A percentile compares a stretch with the other conserved stretches of the same genome.
Conservation (phyloP, 352 stramenopile species). For the Globisporangium barbulae region DNA sequence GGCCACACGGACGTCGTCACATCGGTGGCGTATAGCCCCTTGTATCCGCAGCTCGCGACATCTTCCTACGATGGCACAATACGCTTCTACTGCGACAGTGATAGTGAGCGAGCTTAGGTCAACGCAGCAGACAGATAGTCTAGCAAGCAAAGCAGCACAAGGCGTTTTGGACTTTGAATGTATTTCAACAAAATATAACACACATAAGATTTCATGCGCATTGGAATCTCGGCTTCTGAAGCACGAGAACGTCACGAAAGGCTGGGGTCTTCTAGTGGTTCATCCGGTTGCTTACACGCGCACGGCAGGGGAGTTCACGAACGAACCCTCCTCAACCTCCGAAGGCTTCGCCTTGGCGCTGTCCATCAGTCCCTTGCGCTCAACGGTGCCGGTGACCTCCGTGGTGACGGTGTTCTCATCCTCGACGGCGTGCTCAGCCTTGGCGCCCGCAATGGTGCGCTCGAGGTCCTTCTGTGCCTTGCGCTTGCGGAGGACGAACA, state of each 20-base stretch:
- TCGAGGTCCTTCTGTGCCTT: slow-evolving; percentile 78
- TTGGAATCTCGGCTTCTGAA: slow-evolving; percentile 15
- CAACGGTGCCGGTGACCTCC: slow-evolving; percentile 57
- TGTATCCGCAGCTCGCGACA: slow-evolving; percentile 80
- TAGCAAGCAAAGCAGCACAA: neutral
- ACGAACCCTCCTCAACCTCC: slow-evolving; percentile 69
- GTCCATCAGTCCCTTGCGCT: slow-evolving; percentile 70
- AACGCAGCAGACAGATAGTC: neutral
- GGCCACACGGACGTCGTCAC: slow-evolving; percentile 80
- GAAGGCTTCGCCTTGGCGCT: slow-evolving; percentile 62
- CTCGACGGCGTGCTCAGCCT: slow-evolving; percentile 70
- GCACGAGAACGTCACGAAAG: slow-evolving; percentile 17
- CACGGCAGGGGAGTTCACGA: slow-evolving; percentile 81
- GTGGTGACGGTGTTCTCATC: slow-evolving; percentile 55
- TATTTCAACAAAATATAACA: slow-evolving; percentile 38
- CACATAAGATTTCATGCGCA: slow-evolving; percentile 32
- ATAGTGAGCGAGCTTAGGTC: neutral
- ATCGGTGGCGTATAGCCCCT: slow-evolving; percentile 71
- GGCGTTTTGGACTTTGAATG: slow-evolving; percentile 26
- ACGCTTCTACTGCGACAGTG: slow-evolving; percentile 42
- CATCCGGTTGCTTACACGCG: slow-evolving; percentile 44
- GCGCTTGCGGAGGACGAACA: slow-evolving; percentile 75
- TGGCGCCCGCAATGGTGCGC: slow-evolving; percentile 76
- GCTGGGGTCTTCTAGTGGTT: slow-evolving; percentile 13
- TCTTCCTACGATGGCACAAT: slow-evolving; percentile 74